phyloP scores from a whole-genome alignment of 2,329 filamentous ascomycete species.

The Plectosphaerella cucumerina region DNA sequence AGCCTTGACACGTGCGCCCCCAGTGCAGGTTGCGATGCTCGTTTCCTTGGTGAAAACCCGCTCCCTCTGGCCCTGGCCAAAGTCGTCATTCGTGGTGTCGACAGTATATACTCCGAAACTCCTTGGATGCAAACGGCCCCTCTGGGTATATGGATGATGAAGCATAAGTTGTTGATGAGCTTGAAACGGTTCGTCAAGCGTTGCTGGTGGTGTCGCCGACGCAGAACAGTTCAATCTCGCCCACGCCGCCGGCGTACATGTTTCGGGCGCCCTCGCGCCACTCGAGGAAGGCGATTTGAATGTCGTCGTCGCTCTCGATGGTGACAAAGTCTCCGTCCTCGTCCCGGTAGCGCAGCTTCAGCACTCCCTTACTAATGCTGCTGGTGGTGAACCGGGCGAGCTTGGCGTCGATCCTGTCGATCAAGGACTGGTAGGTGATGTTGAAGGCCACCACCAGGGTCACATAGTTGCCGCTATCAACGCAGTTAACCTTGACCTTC shows the following conservation, averaged over 20 bases:
- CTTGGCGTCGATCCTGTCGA: conserved; percentile 95
- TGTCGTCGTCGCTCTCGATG: conserved; percentile 93
- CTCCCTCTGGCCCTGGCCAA: too few species aligned
- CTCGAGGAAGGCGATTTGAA: conserved; percentile 91
- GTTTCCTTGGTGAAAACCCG: neutral
- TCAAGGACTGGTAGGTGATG: conserved; percentile 88
- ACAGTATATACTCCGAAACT: conserved; percentile 9
- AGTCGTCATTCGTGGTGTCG: too few species aligned
- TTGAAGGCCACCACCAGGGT: conserved; percentile 96
- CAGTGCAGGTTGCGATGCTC: neutral
- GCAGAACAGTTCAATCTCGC: conserved; percentile 88
- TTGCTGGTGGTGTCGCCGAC: conserved; percentile 41
- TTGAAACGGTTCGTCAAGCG: conserved; percentile 2
- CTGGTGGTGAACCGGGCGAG: conserved; percentile 80
- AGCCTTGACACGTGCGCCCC: too few species aligned
- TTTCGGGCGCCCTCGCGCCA: conserved; percentile 71
- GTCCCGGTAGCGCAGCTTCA: conserved; percentile 87
- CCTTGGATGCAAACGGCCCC: conserved; percentile 14
- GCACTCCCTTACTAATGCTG: conserved; percentile 75
- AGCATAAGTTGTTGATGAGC: conserved; percentile 1
- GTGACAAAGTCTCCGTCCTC: conserved; percentile 90
- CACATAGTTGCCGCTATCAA: conserved; percentile 75
- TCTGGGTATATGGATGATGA: conserved; percentile 13
- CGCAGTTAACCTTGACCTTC: conserved; percentile 90
- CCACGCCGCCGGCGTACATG: conserved; percentile 60